These are phyloP conservation scores for Chlorella variabilis DNA, from an alignment of 163 green algal genomes.

Conservation along the genomic window DNA sequence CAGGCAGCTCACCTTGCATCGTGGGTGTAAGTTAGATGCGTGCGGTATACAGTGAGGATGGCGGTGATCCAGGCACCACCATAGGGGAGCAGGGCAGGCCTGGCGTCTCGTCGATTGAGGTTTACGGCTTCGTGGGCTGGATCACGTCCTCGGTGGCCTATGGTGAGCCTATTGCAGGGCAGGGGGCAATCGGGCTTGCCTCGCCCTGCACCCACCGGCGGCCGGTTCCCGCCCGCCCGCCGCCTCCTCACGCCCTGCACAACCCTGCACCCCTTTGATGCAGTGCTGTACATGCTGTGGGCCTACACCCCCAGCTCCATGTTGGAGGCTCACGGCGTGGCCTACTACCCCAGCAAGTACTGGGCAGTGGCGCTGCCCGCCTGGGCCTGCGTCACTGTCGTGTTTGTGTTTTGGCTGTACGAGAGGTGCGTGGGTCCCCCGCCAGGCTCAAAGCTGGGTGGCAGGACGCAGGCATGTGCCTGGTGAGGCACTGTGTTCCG, in stretches of 20 bases:
- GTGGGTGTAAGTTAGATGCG: too few species aligned
- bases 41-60: too few species aligned
- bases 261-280: neutral
- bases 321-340: constrained; percentile 55
- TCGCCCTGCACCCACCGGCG: neutral
- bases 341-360: constrained; percentile 70
- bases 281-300: constrained; percentile 67
- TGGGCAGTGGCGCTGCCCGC: constrained; percentile 65
- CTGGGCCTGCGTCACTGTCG: constrained; percentile 57
- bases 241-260: too few species aligned
- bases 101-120: constrained; percentile 53
- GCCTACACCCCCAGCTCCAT: constrained; percentile 51
- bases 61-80: too few species aligned
- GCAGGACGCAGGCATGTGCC: too few species aligned
- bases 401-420: constrained; percentile 54
- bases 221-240: neutral
- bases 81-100: neutral
- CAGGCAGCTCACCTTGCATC: too few species aligned
- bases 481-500: too few species aligned
- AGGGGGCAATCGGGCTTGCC: too few species aligned
- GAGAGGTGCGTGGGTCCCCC: constrained; percentile 50
- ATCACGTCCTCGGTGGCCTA: constrained; percentile 64
- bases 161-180: constrained; percentile 23
- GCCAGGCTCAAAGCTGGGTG: too few species aligned
- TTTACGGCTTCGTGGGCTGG: constrained; percentile 76